Conservation (phyloP, 2,329 filamentous ascomycete species). For the Aspergillus spinulosporus region DNA sequence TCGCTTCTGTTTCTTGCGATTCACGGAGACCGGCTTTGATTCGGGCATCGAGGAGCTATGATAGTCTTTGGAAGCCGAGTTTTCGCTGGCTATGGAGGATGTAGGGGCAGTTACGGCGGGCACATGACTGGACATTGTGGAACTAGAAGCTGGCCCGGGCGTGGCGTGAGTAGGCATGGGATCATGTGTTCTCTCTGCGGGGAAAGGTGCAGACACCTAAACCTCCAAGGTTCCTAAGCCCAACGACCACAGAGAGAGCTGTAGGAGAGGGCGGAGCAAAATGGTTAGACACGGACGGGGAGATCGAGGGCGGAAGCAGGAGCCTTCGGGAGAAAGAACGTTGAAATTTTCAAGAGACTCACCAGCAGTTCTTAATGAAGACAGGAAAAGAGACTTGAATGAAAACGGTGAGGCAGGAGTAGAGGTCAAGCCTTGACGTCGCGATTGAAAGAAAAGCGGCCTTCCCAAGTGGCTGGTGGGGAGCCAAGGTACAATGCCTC, state of each 20-base stretch:
- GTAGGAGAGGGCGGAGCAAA: conserved; percentile 19
- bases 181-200: conserved; percentile 11
- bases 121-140: conserved; percentile 33
- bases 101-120: conserved; percentile 28
- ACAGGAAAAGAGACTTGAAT: background rate
- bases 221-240: conserved; percentile 18
- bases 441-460: conserved; percentile 15
- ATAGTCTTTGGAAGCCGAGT: conserved; percentile 23
- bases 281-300: conserved; percentile 13
- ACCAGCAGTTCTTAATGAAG: conserved; percentile 8
- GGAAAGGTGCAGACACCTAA: conserved; percentile 7
- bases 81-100: conserved; percentile 32
- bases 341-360: conserved; percentile 1
- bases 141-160: conserved; percentile 25
- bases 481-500: conserved; percentile 23
- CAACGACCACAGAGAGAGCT: conserved; percentile 19
- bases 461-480: conserved; percentile 15
- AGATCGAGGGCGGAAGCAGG: conserved; percentile 5
- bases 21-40: conserved; percentile 57
- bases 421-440: conserved; percentile 2
- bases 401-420: background rate
- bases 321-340: conserved; percentile 10
- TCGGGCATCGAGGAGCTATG: conserved; percentile 17
- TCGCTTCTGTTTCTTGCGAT: conserved; percentile 94
- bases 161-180: conserved; percentile 24